phyloP scores from a whole-genome alignment of 208 protist genomes.

The Tritrichomonas foetus region DNA sequence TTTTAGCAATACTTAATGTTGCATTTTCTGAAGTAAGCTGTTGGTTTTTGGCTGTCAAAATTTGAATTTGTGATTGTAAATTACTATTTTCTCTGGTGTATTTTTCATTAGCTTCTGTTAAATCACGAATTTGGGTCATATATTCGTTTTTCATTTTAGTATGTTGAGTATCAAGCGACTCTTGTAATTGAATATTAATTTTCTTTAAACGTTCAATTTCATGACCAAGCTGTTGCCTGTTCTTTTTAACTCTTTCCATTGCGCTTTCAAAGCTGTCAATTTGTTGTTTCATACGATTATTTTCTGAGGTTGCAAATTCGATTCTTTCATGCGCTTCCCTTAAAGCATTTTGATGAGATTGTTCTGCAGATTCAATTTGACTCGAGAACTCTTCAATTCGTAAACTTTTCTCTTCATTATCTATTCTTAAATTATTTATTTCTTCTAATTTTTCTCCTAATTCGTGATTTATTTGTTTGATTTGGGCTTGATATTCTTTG shows the following conservation, averaged over 20 bases:
- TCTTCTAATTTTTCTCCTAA: too few species aligned
- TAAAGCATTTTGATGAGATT: too few species aligned
- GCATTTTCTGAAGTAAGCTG: not conserved
- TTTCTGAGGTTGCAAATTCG: too few species aligned
- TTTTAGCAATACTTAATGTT: not conserved
- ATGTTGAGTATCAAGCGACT: not conserved
- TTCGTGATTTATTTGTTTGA: not conserved
- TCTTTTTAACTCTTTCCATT: not conserved
- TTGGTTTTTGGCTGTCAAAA: not conserved
- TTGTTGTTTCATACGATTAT: too few species aligned
- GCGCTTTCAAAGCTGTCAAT: too few species aligned
- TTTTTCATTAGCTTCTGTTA: not conserved
- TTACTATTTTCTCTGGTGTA: not conserved
- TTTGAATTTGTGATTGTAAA: too few species aligned
- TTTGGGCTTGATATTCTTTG: not conserved
- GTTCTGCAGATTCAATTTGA: too few species aligned
- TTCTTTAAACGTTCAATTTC: not conserved
- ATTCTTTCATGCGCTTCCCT: too few species aligned
- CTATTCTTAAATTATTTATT: too few species aligned
- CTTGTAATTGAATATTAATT: not conserved
- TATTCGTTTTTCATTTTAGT: conserved; percentile 6
- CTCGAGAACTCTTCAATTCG: too few species aligned
- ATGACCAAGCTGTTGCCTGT: not conserved
- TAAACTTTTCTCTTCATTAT: too few species aligned
- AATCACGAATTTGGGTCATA: not conserved